Evolutionary conservation across 306 rosid species (phyloP).

Genomic region (Prunus mira): DNA sequence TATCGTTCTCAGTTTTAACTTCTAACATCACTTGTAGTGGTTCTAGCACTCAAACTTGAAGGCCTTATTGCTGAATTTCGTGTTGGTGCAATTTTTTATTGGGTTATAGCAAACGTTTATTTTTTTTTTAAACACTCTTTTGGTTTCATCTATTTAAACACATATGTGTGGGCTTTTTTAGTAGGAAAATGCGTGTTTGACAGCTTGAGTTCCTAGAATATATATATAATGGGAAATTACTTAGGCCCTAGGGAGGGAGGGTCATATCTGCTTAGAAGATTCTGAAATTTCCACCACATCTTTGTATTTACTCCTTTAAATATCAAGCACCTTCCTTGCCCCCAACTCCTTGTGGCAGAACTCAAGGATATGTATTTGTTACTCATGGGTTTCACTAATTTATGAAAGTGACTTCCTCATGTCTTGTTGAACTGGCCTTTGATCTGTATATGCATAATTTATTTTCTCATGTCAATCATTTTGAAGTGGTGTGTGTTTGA

Average conservation of each 20-base stretch:
- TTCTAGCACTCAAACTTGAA: background rate
- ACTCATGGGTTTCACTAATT: background rate
- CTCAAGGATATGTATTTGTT: background rate
- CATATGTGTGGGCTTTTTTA: background rate
- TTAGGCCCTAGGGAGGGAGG: background rate
- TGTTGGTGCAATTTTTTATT: background rate
- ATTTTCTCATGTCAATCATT: background rate
- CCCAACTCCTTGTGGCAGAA: background rate
- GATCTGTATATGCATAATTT: background rate
- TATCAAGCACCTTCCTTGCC: background rate
- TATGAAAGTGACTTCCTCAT: too few species aligned
- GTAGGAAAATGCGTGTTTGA: background rate
- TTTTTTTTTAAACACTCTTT: background rate
- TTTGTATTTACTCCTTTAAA: background rate
- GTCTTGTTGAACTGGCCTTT: too few species aligned
- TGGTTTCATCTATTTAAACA: background rate
- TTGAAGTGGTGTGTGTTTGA: background rate
- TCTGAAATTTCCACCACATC: background rate
- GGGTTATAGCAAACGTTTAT: background rate
- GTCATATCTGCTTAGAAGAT: constrained; percentile 19
- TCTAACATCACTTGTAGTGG: background rate
- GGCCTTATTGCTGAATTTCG: background rate
- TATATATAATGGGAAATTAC: background rate
- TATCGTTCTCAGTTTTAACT: background rate
- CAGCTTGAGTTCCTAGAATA: constrained; percentile 11